Conservation (phyloP, 805 yeast genomes). For the Blastobotrys attinorum region DNA sequence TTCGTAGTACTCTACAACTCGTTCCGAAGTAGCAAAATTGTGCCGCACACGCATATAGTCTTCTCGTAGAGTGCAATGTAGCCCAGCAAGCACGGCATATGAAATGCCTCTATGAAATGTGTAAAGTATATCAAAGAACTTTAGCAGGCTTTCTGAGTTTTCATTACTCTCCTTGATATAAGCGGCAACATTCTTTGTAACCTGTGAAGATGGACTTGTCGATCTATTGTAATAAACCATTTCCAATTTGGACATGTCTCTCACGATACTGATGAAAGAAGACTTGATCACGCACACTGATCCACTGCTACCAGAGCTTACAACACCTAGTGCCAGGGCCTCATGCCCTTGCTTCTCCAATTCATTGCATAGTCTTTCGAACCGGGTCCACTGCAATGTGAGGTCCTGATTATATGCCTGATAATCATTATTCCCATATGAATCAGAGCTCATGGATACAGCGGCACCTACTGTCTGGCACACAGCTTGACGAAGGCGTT, state of each 20-base stretch:
- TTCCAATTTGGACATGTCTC: conserved; percentile 31
- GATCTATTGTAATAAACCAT: conserved; percentile 26
- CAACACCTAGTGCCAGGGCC: conserved; percentile 41
- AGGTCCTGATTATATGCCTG: conserved; percentile 32
- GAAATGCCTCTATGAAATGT: conserved; percentile 37
- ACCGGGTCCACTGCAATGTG: conserved; percentile 56
- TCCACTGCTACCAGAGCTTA: conserved; percentile 13
- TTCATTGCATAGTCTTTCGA: conserved; percentile 68
- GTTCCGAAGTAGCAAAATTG: conserved; percentile 16
- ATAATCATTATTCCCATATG: conserved; percentile 18
- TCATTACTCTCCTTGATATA: conserved; percentile 23
- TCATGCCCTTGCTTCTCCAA: conserved; percentile 54
- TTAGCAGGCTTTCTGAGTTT: conserved; percentile 20
- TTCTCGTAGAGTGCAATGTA: conserved; percentile 32
- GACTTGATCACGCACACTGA: conserved; percentile 32
- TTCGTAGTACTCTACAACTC: conserved; percentile 14
- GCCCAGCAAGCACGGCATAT: conserved; percentile 28
- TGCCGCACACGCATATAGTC: conserved; percentile 19
- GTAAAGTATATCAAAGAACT: conserved; percentile 29
- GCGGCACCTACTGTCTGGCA: conserved; percentile 28
- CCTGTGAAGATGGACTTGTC: conserved; percentile 24
- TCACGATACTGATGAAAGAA: conserved; percentile 29
- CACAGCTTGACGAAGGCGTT: conserved; percentile 10
- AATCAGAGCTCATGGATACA: conserved; percentile 16
- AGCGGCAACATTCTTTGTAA: conserved; percentile 17